Base-by-base conservation (phyloP, 768 basidiomycete genomes). In the Chiua virens region DNA sequence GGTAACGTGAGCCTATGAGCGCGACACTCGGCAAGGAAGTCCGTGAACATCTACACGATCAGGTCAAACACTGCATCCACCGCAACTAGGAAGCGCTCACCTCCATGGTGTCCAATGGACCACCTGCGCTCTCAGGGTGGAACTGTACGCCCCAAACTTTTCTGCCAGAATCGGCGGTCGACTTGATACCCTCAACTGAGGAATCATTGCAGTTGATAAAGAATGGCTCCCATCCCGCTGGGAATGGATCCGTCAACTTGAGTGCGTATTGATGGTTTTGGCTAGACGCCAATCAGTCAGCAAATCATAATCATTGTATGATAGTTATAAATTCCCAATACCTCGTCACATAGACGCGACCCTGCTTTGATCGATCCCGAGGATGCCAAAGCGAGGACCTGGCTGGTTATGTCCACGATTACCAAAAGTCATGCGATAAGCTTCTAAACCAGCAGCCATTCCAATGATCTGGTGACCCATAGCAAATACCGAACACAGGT, bases 191-290 rank as follows among this genome's bases (percentile, higher is more conserved):
- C 68, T 98, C 97, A 15, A 98, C 94, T 1, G 93, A 97, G 15
- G 96, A 98, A 73, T 98, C 96, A 64, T 98, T 98, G 74, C 93
- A 97, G 73, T 98, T 99, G 76, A 98, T 96, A 78, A 99, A 99
- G 81, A 96, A 98, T 0, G 96, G 96, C 60, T 96, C 93, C 94
- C 93, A 99, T 17, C 94, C 97, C 51, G 79, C 75, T 23, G 97
- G 97, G 89, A 98, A 97, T 4, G 93, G 89, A 64, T 98, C 96
- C 54, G 87, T 86, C 46, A 98, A 74, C 66, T 85, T 87, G 51
- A 98, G 77, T n/a, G 97, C 97, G 70, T 98, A 99, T 61, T 98
- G 97, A 68, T 97, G 94, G 72, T 99, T 98, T 86, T 93, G 91
- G 59, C 91, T 90, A 46, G 42, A 45, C 11, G 42, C 10, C 20